Conservation (phyloP, 768 basidiomycete genomes). For the Kwoniella europaea region DNA sequence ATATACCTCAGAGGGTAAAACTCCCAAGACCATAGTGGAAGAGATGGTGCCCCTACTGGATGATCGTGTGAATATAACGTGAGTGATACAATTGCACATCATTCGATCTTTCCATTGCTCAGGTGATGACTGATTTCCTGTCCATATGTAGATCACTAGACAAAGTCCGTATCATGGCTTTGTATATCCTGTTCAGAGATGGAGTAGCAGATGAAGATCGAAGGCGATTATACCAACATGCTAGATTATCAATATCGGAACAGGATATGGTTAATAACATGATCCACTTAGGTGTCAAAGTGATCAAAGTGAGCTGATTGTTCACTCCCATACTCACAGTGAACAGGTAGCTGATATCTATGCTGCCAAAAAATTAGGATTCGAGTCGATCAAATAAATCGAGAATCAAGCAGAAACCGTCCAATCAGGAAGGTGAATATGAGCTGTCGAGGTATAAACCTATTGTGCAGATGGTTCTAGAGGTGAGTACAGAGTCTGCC, state of each 20-base stretch:
- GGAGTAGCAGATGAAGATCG: slow-evolving; percentile 99
- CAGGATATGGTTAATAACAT: slow-evolving; percentile 93
- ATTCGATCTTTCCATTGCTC: background rate
- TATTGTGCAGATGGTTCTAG: slow-evolving; percentile 75
- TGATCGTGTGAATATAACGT: slow-evolving; percentile 77
- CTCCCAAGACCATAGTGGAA: slow-evolving; percentile 92
- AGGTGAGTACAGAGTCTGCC: slow-evolving; percentile 64
- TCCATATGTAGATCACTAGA: slow-evolving; percentile 69
- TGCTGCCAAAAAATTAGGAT: background rate
- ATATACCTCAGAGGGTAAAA: slow-evolving; percentile 84
- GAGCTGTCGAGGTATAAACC: slow-evolving; percentile 95
- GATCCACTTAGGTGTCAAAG: slow-evolving; percentile 76
- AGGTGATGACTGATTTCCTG: background rate
- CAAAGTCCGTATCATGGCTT: slow-evolving; percentile 93
- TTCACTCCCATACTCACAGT: too few relatives aligned
- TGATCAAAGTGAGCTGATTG: slow-evolving; percentile 72
- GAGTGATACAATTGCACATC: slow-evolving; percentile 44
- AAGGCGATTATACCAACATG: slow-evolving; percentile 91
- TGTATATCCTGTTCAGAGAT: slow-evolving; percentile 92
- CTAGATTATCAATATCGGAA: slow-evolving; percentile 80
- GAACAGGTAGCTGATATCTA: background rate
- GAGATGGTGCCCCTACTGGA: slow-evolving; percentile 98
- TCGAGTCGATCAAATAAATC: slow-evolving; percentile 69
- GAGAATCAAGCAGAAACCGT: slow-evolving; percentile 75
- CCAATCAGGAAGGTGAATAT: slow-evolving; percentile 81